Percentiles rank a stretch among this genome's conserved stretches.
These are phyloP conservation scores for Galeopsis tetrahit DNA, from an alignment of 257 asterid species.

Conservation along the genomic window DNA sequence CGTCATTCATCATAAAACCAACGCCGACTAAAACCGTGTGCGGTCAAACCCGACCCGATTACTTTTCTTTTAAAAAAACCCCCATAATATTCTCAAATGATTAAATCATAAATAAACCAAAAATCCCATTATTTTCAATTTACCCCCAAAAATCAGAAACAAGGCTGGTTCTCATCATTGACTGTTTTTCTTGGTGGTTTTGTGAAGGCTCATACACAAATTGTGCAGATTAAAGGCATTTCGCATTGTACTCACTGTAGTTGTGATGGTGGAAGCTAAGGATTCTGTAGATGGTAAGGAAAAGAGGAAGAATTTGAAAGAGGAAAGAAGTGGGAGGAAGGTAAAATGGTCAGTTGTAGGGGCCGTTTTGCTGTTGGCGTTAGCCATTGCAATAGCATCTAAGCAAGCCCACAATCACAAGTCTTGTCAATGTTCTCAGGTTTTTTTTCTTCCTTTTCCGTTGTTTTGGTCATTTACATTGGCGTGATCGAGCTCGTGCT, in stretches of 20 bases:
- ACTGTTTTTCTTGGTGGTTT: conserved; percentile 23
- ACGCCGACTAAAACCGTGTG: conserved; percentile 31
- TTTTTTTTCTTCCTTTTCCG: conserved; percentile 20
- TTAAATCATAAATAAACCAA: background rate
- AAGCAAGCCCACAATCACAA: conserved; percentile 50
- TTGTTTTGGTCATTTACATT: background rate
- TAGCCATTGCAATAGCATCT: conserved; percentile 53
- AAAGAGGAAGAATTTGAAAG: conserved; percentile 38
- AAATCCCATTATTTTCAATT: conserved; percentile 13
- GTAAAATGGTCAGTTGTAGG: conserved; percentile 57
- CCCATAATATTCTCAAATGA: conserved; percentile 19
- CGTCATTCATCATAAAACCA: conserved; percentile 27
- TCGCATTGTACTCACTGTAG: conserved; percentile 3
- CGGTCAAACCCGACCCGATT: conserved; percentile 22
- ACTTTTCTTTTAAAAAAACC: conserved; percentile 9
- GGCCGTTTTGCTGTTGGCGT: conserved; percentile 53
- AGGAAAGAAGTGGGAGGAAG: conserved; percentile 40
- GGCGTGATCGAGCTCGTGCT: conserved; percentile 20
- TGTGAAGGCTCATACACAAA: conserved; percentile 21
- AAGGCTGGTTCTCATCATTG: background rate
- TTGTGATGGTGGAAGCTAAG: conserved; percentile 74
- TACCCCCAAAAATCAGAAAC: conserved; percentile 22
- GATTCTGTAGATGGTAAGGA: conserved; percentile 38
- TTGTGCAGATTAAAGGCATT: conserved; percentile 9
- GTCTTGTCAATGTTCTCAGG: conserved; percentile 82